These are phyloP conservation scores for Pseudocercospora fijiensis DNA, from an alignment of 2,329 filamentous ascomycete genomes.

Conservation along the genomic window DNA sequence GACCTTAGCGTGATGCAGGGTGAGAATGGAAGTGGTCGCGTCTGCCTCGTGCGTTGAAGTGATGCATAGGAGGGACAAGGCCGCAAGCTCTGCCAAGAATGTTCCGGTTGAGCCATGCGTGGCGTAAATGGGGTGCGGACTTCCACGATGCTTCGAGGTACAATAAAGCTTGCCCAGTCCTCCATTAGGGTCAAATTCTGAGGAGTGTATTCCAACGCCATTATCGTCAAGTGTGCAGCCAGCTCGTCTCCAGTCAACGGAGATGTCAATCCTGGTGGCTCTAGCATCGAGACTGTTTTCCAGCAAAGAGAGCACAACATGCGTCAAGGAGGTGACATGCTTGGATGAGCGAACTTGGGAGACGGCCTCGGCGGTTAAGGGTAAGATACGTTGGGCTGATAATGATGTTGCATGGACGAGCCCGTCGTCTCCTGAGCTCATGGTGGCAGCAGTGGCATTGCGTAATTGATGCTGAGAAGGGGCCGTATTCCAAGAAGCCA, in stretches of 20 bases:
- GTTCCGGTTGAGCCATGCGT: constrained; percentile 68
- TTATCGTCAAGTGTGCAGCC: constrained; percentile 81
- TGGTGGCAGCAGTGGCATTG: constrained; percentile 15
- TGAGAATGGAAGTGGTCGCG: constrained; percentile 63
- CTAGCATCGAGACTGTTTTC: constrained; percentile 82
- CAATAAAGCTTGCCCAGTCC: constrained; percentile 67
- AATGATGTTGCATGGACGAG: constrained; percentile 1
- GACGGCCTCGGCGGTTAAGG: constrained; percentile 29
- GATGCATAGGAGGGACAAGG: constrained; percentile 73
- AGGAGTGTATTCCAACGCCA: constrained; percentile 70
- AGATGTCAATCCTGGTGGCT: constrained; percentile 66
- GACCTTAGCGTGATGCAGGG: constrained; percentile 67
- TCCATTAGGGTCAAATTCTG: constrained; percentile 69
- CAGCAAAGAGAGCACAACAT: constrained; percentile 68
- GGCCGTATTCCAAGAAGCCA: constrained; percentile 16
- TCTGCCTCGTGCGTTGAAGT: constrained; percentile 66
- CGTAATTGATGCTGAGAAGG: constrained; percentile 12
- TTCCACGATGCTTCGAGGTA: constrained; percentile 67
- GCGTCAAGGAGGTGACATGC: constrained; percentile 71
- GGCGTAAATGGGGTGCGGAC: constrained; percentile 32
- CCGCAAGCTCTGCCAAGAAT: constrained; percentile 75
- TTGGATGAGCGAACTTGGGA: constrained; percentile 81
- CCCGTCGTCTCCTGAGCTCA: constrained; percentile 8
- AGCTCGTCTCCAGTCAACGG: constrained; percentile 72
- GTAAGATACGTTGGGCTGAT: constrained; percentile 29